These are phyloP conservation scores for Apiospora sp. DNA, from an alignment of 2,329 filamentous ascomycete genomes.

Conservation along the genomic window DNA sequence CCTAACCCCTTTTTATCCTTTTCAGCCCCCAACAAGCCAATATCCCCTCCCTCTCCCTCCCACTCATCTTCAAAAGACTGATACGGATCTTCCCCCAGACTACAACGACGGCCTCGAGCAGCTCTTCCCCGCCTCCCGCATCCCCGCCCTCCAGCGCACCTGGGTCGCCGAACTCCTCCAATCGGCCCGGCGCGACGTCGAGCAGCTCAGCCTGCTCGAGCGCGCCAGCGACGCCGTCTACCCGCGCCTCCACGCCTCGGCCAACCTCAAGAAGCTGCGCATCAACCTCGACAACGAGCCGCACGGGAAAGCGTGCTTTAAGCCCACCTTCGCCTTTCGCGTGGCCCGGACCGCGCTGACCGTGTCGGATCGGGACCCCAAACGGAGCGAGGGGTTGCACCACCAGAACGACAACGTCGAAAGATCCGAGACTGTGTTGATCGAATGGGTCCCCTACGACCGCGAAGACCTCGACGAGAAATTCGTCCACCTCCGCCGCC, in stretches of 20 bases:
- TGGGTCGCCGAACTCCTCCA: slow-evolving; percentile 57
- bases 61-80: no score
- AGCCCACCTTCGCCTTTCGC: slow-evolving; percentile 52
- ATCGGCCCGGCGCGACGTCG: slow-evolving; percentile 50
- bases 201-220: slow-evolving; percentile 52
- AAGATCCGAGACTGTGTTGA: slow-evolving; percentile 45
- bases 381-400: slow-evolving; percentile 39
- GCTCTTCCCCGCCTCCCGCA: slow-evolving; percentile 52
- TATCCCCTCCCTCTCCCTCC: no score
- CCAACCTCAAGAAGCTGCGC: slow-evolving; percentile 53
- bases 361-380: slow-evolving; percentile 29
- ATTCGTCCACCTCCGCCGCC: slow-evolving; percentile 51
- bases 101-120: slow-evolving; percentile 58
- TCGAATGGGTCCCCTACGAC: slow-evolving; percentile 57
- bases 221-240: slow-evolving; percentile 51
- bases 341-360: slow-evolving; percentile 45
- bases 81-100: slow-evolving; percentile 46
- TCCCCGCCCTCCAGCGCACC: slow-evolving; percentile 52
- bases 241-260: slow-evolving; percentile 51
- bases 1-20: background rate
- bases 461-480: slow-evolving; percentile 50
- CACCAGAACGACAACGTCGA: slow-evolving; percentile 29
- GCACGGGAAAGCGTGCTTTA: slow-evolving; percentile 45
- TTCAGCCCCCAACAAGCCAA: background rate
- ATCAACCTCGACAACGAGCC: slow-evolving; percentile 55